Conservation (phyloP, 345 rosid species). For the Pugionium cornutum region DNA sequence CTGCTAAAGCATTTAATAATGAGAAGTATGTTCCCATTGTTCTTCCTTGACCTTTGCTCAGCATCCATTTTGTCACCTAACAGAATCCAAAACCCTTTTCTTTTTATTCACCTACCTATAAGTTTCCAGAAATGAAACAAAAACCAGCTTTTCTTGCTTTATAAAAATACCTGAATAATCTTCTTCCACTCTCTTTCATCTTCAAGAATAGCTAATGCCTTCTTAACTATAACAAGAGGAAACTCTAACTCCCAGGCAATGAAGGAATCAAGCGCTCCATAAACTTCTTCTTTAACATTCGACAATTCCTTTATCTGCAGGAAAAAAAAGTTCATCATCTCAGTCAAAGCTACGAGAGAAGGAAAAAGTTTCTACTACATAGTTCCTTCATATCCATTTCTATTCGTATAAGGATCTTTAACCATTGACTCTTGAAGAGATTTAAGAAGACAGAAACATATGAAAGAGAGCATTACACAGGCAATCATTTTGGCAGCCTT, state of each 20-base stretch:
- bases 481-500: conserved; percentile 72
- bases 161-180: conserved; percentile 67
- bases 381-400: not conserved
- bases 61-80: conserved; percentile 92
- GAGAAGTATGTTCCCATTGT: conserved; percentile 86
- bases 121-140: not conserved
- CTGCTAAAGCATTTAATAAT: conserved; percentile 73
- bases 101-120: not conserved
- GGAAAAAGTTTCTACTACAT: not conserved
- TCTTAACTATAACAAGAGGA: conserved; percentile 80
- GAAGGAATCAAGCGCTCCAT: conserved; percentile 88
- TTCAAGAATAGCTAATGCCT: conserved; percentile 84
- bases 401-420: not conserved
- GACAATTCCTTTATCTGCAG: conserved; percentile 68
- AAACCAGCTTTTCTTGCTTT: not conserved
- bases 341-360: not conserved
- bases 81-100: conserved; percentile 10
- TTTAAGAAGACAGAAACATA: not conserved
- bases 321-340: conserved; percentile 9
- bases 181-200: conserved; percentile 80
- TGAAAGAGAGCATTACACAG: conserved; percentile 47
- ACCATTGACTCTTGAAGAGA: not conserved
- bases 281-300: conserved; percentile 91
- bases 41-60: conserved; percentile 95
- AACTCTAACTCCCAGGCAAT: conserved; percentile 97